Evolutionary conservation across 2,329 filamentous ascomycete species (phyloP), one percentile per base, ranked within the genome.

Genomic region (Trichoderma koningiopsis): DNA sequence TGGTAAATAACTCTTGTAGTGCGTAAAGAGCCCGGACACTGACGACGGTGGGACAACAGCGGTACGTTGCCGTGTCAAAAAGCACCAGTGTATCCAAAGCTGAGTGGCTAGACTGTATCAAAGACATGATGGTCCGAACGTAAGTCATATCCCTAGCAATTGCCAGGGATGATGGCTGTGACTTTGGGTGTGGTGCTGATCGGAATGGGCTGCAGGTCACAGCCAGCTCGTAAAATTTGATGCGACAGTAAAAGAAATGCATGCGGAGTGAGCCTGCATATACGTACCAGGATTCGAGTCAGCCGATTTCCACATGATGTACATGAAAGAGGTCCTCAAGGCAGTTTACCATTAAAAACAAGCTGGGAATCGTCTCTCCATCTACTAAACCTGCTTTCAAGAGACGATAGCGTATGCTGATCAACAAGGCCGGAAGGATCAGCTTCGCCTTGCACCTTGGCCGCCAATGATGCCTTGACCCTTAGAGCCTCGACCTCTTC

Each of bases 201-300:
- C 37, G 14, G 10, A n/a, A 10, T 7, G 52, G 53, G 29, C n/a
- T 49, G 11, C 35, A 58, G 31, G 53, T n/a, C 37, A 58, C 37
- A 16, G 53, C 27, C n/a, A 58, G 29, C 53, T 66, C 53, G 2
- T 57, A 49, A 8, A 57, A 13, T 3, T 66, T 58, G 13, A 66
- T 27, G 37, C 62, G 33, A 27, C 52, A 65, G 62, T 56, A 65
- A 4, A 57, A 65, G 61, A 65, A 47, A 7, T 65, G 62, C 52
- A 65, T 57, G 13, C 62, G 52, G 24, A 65, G 53, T 13, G 62
- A 47, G n/a, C 53, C 61, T 56, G 33, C 24, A 19, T 11, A 47
- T n/a, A 47, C 24, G 27, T 11, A 47, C n/a, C 14, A 13, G 24
- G 19, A 35, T 43, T 10, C 6, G 10, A 53, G 19, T 57, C 22